These are phyloP conservation scores for Hemileia vastatrix DNA, from an alignment of 1,284 basidiomycete species.

Conservation along the genomic window DNA sequence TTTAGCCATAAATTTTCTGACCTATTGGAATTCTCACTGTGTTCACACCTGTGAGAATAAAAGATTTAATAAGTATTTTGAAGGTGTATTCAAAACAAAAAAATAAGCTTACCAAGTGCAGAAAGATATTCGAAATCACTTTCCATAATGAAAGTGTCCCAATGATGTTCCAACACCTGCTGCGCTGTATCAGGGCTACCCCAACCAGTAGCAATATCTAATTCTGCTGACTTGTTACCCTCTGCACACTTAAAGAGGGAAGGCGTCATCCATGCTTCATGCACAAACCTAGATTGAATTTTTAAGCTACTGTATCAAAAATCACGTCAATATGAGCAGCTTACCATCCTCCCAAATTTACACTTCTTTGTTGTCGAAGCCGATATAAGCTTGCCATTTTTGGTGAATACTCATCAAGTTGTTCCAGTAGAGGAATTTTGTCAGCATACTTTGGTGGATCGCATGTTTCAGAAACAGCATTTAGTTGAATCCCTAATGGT, in stretches of 20 bases:
- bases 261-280: slow-evolving; percentile 67
- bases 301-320: not conserved
- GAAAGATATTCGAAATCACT: slow-evolving; percentile 52
- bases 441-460: no score
- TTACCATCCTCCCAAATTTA: slow-evolving; percentile 60
- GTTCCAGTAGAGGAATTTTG: no score
- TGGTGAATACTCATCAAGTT: no score
- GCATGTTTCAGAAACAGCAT: no score
- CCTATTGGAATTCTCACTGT: slow-evolving; percentile 42
- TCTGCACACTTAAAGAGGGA: slow-evolving; percentile 58
- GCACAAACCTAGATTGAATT: slow-evolving; percentile 56
- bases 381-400: no score
- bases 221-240: slow-evolving; percentile 51
- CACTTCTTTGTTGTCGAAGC: slow-evolving; percentile 57
- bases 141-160: slow-evolving; percentile 65
- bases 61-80: not conserved
- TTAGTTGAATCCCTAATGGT: no score
- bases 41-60: not conserved
- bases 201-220: slow-evolving; percentile 48
- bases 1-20: no score
- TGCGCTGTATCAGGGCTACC: slow-evolving; percentile 49
- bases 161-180: slow-evolving; percentile 59
- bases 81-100: slow-evolving; percentile 4
- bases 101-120: slow-evolving; percentile 34
- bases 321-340: slow-evolving; percentile 19